Evolutionary conservation across 352 stramenopile species (phyloP).

Genomic region (Phytophthora lateralis): DNA sequence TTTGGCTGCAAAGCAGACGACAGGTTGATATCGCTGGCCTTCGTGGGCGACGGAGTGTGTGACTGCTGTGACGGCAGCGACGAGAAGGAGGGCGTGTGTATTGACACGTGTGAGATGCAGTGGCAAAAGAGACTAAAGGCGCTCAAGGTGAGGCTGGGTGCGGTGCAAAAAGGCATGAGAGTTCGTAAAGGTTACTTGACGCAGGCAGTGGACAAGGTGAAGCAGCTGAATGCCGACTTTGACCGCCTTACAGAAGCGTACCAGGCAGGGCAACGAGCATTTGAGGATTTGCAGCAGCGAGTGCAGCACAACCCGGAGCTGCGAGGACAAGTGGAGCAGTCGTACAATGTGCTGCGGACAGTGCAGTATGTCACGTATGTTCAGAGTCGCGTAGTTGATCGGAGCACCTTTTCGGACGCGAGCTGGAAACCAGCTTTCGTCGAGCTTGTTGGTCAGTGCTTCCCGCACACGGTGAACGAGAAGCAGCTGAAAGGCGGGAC

Average conservation of each 20-base stretch:
- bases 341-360: slow-evolving; percentile 54
- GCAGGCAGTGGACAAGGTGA: slow-evolving; percentile 31
- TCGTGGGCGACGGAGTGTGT: slow-evolving; percentile 94
- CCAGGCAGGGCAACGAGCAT: slow-evolving; percentile 24
- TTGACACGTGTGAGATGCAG: slow-evolving; percentile 44
- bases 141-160: slow-evolving; percentile 27
- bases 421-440: slow-evolving; percentile 56
- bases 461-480: slow-evolving; percentile 64
- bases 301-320: slow-evolving; percentile 38
- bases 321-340: slow-evolving; percentile 38
- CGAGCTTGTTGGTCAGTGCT: slow-evolving; percentile 67
- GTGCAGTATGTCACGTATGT: slow-evolving; percentile 62
- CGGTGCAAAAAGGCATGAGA: slow-evolving; percentile 28
- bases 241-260: slow-evolving; percentile 33
- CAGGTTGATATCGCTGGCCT: slow-evolving; percentile 50
- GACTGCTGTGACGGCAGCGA: slow-evolving; percentile 98
- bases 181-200: slow-evolving; percentile 34
- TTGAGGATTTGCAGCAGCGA: slow-evolving; percentile 36
- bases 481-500: slow-evolving; percentile 80
- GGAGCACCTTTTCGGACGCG: slow-evolving; percentile 49
- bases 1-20: slow-evolving; percentile 48
- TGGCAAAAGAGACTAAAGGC: slow-evolving; percentile 22
- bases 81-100: slow-evolving; percentile 59
- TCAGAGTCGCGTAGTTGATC: slow-evolving; percentile 48
- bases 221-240: slow-evolving; percentile 35